Evolutionary conservation across 176 grass and related monocot genomes (phyloP).

Genomic region (Leersia perrieri): DNA sequence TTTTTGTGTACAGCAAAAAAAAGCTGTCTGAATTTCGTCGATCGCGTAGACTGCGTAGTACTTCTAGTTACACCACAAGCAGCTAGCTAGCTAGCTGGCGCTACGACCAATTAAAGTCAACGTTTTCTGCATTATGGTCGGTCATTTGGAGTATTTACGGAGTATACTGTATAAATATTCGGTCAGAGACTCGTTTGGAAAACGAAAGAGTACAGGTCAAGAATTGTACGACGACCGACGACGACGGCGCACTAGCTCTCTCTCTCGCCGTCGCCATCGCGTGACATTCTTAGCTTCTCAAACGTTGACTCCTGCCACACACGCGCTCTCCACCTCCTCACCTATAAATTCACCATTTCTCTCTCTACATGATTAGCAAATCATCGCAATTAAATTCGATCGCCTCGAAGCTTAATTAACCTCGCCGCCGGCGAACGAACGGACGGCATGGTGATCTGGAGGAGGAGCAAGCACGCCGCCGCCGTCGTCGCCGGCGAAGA

Average conservation of each 20-base stretch:
- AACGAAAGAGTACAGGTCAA: constrained; percentile 26
- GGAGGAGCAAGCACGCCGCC: background rate
- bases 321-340: background rate
- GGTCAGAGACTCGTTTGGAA: background rate
- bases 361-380: background rate
- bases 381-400: background rate
- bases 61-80: background rate
- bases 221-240: background rate
- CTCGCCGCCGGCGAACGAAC: background rate
- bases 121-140: constrained; percentile 34
- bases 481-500: background rate
- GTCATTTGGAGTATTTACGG: too few relatives aligned
- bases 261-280: background rate
- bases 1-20: background rate
- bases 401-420: background rate
- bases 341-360: background rate
- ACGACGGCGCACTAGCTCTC: background rate
- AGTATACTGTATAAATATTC: too few relatives aligned
- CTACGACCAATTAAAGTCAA: constrained; percentile 6
- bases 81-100: too few relatives aligned
- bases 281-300: background rate
- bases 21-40: background rate
- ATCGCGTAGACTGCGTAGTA: background rate
- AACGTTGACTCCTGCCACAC: background rate
- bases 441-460: constrained; percentile 18